These are phyloP conservation scores for Termitomyces sp. DNA, from an alignment of 768 basidiomycete genomes.

Conservation along the genomic window DNA sequence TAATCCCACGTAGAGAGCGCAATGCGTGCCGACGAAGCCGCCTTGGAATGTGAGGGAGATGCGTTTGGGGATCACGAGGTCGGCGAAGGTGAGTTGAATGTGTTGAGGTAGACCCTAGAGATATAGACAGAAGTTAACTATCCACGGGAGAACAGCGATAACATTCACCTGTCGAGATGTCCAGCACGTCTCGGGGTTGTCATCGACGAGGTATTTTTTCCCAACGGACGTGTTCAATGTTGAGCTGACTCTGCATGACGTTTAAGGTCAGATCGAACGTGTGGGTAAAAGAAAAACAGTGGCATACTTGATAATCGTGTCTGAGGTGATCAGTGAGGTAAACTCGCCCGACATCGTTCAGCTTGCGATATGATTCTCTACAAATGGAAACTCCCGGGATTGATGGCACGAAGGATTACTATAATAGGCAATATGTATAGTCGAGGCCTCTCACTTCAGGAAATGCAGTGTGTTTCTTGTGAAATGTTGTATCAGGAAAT, in stretches of 20 bases:
- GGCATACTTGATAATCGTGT: slow-evolving; percentile 49
- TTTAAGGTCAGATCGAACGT: slow-evolving; percentile 3
- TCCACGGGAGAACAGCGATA: background rate
- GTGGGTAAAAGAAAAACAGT: background rate
- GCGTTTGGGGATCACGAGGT: slow-evolving; percentile 47
- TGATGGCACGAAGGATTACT: too few species aligned
- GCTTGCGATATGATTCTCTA: background rate
- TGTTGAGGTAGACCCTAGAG: slow-evolving; percentile 72
- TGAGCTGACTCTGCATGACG: slow-evolving; percentile 68
- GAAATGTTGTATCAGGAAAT: too few species aligned
- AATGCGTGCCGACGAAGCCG: slow-evolving; percentile 74
- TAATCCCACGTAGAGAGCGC: slow-evolving; percentile 38
- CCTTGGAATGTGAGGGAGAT: slow-evolving; percentile 76
- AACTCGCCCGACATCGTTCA: slow-evolving; percentile 20
- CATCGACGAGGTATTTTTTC: slow-evolving; percentile 66
- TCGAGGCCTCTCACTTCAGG: too few species aligned
- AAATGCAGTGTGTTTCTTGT: too few species aligned
- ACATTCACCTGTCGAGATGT: slow-evolving; percentile 64
- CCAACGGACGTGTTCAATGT: slow-evolving; percentile 67
- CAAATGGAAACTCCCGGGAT: too few species aligned
- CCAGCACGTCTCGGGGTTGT: slow-evolving; percentile 78
- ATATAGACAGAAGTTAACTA: background rate
- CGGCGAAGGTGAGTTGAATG: slow-evolving; percentile 57
- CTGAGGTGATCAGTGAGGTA: slow-evolving; percentile 33
- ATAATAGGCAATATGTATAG: too few species aligned